phyloP scores from a whole-genome alignment of 129 eudicot species.

The Ambrosia trifida region DNA sequence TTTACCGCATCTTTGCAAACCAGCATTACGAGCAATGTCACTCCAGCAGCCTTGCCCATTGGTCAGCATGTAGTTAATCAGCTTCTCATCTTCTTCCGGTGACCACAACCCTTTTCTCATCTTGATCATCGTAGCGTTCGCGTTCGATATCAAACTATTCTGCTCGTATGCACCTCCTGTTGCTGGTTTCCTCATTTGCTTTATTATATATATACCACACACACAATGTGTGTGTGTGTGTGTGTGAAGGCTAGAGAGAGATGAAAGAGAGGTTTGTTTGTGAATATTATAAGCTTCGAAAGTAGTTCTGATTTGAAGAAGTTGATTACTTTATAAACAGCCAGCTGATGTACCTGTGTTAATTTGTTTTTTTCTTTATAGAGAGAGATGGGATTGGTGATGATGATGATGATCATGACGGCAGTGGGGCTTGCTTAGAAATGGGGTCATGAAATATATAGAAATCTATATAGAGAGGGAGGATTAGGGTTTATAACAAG shows the following conservation, averaged over 20 bases:
- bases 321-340: constrained; percentile 57
- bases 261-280: background rate
- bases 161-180: constrained; percentile 23
- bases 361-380: constrained; percentile 27
- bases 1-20: constrained; percentile 81
- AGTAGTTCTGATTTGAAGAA: constrained; percentile 46
- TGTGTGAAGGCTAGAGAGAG: constrained; percentile 14
- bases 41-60: constrained; percentile 94
- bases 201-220: background rate
- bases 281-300: background rate
- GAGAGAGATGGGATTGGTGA: constrained; percentile 39
- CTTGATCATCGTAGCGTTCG: constrained; percentile 27
- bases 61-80: constrained; percentile 67
- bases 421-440: constrained; percentile 96
- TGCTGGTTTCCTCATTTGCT: constrained; percentile 77
- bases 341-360: constrained; percentile 31
- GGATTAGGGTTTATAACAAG: constrained; percentile 24
- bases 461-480: constrained; percentile 32
- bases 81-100: constrained; percentile 83
- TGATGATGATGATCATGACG: constrained; percentile 62
- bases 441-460: constrained; percentile 41
- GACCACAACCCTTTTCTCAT: constrained; percentile 86
- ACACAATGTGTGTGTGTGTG: background rate
- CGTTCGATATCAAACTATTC: background rate
- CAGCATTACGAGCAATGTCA: constrained; percentile 87